Evolutionary conservation across 495 filamentous ascomycete genomes (phyloP).

Genomic region (Trichoderma asperelloides): DNA sequence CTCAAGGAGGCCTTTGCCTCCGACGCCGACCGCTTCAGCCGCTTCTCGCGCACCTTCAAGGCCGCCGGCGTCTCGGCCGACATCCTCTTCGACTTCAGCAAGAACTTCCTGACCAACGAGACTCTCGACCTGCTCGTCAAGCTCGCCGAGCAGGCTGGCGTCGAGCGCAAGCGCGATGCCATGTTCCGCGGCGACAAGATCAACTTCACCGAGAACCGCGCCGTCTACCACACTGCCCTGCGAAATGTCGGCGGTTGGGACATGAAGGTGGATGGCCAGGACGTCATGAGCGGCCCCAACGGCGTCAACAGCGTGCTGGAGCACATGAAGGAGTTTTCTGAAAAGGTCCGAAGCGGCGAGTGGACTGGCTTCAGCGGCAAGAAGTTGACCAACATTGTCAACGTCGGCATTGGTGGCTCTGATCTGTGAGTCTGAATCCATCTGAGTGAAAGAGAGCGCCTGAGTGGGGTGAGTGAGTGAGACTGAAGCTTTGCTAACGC

Average conservation of each 20-base stretch:
- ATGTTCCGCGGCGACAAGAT: constrained; percentile 98
- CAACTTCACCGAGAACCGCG: constrained; percentile 96
- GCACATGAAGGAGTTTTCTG: constrained; percentile 95
- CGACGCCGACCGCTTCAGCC: constrained; percentile 81
- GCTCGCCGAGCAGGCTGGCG: constrained; percentile 79
- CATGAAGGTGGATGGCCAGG: constrained; percentile 90
- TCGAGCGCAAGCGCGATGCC: constrained; percentile 88
- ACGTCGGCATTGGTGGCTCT: constrained; percentile 96
- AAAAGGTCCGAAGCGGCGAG: constrained; percentile 85
- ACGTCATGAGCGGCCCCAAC: constrained; percentile 66
- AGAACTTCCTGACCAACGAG: constrained; percentile 94
- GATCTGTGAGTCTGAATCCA: constrained; percentile 63
- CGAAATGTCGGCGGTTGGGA: constrained; percentile 76
- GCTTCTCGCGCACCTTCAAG: constrained; percentile 76
- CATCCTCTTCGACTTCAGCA: constrained; percentile 96
- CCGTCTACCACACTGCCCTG: constrained; percentile 90
- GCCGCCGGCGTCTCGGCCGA: constrained; percentile 42
- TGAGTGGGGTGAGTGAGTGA: neutral
- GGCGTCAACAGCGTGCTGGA: constrained; percentile 83
- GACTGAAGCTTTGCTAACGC: neutral
- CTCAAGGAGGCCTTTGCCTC: constrained; percentile 87
- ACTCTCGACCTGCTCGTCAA: constrained; percentile 78
- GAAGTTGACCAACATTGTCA: constrained; percentile 91
- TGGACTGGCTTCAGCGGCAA: constrained; percentile 99
- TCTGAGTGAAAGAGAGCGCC: neutral